Percentiles rank a stretch among this genome's conserved stretches.
phyloP scores from a whole-genome alignment of 768 basidiomycete genomes.

The Dentipellis fragilis region DNA sequence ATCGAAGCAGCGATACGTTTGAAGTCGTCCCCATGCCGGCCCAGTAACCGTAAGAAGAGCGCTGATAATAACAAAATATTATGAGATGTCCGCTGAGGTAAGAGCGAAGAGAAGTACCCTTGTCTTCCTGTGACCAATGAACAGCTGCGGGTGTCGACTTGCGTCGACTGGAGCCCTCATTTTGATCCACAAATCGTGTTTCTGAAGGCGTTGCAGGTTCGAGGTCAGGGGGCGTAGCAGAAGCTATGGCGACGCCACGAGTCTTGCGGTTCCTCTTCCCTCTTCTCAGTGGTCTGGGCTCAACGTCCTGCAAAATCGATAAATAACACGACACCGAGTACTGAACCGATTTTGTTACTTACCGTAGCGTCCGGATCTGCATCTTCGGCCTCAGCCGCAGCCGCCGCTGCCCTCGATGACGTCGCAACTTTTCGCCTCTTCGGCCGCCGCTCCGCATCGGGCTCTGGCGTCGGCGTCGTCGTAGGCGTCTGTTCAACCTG shows the following conservation, averaged over 20 bases:
- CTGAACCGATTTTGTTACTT: background rate
- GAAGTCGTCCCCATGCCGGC: slow-evolving; percentile 57
- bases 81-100: slow-evolving; percentile 6
- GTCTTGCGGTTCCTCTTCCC: slow-evolving; percentile 20
- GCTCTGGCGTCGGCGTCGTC: slow-evolving; percentile 62
- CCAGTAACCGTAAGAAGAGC: slow-evolving; percentile 44
- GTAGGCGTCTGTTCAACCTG: slow-evolving; percentile 41
- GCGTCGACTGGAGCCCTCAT: slow-evolving; percentile 17
- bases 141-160: slow-evolving; percentile 22
- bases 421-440: slow-evolving; percentile 21
- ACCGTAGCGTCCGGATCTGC: background rate
- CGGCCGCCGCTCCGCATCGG: slow-evolving; percentile 32
- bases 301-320: slow-evolving; percentile 16
- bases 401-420: slow-evolving; percentile 14
- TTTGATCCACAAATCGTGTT: slow-evolving; percentile 18
- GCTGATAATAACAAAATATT: slow-evolving; percentile 20
- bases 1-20: slow-evolving; percentile 60
- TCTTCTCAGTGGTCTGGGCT: slow-evolving; percentile 21
- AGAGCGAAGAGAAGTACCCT: slow-evolving; percentile 30
- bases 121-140: slow-evolving; percentile 62
- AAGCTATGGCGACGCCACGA: slow-evolving; percentile 19
- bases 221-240: slow-evolving; percentile 18
- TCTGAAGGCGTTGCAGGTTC: slow-evolving; percentile 10
- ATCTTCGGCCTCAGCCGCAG: background rate
- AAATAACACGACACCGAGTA: background rate